Conservation (phyloP, 257 asterid species). For the Agastache rugosa region DNA sequence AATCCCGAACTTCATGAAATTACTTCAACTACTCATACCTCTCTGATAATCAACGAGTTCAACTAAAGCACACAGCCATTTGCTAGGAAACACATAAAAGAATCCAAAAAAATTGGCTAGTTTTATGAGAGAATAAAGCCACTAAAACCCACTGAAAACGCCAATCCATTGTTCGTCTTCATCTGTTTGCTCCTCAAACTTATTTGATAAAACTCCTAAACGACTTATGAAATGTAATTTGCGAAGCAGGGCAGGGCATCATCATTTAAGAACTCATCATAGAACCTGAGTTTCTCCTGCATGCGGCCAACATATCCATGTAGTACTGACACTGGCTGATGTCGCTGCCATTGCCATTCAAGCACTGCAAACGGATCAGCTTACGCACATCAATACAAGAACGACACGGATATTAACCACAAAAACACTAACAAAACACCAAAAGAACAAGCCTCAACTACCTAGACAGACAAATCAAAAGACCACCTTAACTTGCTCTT, state of each 20-base stretch:
- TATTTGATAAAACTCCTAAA: too few relatives aligned
- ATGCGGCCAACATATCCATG: conserved; percentile 71
- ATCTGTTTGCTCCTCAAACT: too few relatives aligned
- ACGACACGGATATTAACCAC: not conserved
- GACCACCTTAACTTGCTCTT: not conserved
- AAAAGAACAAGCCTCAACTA: not conserved
- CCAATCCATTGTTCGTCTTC: too few relatives aligned
- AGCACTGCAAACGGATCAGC: conserved; percentile 43
- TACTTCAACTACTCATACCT: not conserved
- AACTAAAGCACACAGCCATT: not conserved
- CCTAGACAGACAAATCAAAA: not conserved
- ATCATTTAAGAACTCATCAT: conserved; percentile 43
- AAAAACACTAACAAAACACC: not conserved
- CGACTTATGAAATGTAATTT: not conserved
- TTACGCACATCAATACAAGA: not conserved
- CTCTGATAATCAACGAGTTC: not conserved
- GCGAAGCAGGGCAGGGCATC: not conserved
- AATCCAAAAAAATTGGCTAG: not conserved
- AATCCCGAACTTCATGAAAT: too few relatives aligned
- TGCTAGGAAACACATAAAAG: not conserved
- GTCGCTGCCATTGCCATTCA: conserved; percentile 62
- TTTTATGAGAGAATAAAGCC: not conserved
- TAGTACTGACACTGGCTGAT: conserved; percentile 76
- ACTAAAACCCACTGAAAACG: not conserved
- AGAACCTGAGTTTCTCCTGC: conserved; percentile 68